A percentile compares a stretch with the other conserved stretches of the same genome.
Evolutionary conservation across 176 grass and related monocot species (phyloP).

Genomic region (Elaeis guineensis): DNA sequence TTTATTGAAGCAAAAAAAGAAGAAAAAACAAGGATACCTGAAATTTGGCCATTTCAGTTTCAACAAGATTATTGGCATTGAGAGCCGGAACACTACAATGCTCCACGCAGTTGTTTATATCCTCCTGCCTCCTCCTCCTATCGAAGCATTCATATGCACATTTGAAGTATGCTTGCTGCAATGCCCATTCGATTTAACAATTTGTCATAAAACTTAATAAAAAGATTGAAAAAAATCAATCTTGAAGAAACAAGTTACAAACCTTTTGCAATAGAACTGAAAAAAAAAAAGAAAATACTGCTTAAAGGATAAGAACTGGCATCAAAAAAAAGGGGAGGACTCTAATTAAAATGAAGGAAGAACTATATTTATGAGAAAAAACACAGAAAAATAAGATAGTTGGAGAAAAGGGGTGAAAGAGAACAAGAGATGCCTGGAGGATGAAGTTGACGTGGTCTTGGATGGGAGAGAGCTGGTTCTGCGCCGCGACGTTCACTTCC

Average conservation of each 20-base stretch:
- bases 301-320: no score
- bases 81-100: constrained; percentile 76
- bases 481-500: constrained; percentile 61
- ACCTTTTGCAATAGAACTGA: no score
- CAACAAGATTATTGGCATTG: constrained; percentile 66
- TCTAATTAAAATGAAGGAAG: no score
- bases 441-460: constrained; percentile 98
- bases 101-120: constrained; percentile 79
- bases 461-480: constrained; percentile 58
- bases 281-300: no score
- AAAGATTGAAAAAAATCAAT: no score
- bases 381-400: no score
- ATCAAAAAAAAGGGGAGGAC: no score
- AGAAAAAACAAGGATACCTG: constrained; percentile 42
- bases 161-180: constrained; percentile 94
- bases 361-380: no score
- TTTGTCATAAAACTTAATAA: no score
- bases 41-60: constrained; percentile 92
- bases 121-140: constrained; percentile 55
- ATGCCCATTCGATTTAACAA: constrained; percentile 6
- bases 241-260: no score
- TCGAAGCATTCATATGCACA: constrained; percentile 95
- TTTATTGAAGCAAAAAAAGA: neutral
- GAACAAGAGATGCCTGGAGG: constrained; percentile 42
- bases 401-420: no score